phyloP scores from a whole-genome alignment of 2,329 filamentous ascomycete genomes.

The Ploettnerulaceae sp. region DNA sequence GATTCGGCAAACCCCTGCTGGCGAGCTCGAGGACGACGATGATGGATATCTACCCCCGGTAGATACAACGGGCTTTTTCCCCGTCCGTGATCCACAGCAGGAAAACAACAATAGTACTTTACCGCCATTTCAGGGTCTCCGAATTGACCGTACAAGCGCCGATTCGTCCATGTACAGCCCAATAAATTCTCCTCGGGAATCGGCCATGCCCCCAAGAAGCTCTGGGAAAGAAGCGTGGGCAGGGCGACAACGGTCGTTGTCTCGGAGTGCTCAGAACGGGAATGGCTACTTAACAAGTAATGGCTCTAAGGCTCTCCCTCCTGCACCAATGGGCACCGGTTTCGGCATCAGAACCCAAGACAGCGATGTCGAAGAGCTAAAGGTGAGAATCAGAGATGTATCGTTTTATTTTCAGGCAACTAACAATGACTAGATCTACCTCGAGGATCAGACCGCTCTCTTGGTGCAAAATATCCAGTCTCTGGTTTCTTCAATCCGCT shows the following conservation, averaged over 20 bases:
- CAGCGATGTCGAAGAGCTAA: slow-evolving; percentile 54
- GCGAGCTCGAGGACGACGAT: slow-evolving; percentile 74
- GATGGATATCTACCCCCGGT: slow-evolving; percentile 63
- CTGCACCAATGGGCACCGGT: slow-evolving; percentile 34
- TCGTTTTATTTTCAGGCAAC: neutral
- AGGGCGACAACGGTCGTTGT: slow-evolving; percentile 24
- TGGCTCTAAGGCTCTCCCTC: slow-evolving; percentile 23
- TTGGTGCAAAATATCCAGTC: slow-evolving; percentile 77
- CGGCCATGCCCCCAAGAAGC: slow-evolving; percentile 36
- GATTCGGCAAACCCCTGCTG: slow-evolving; percentile 68
- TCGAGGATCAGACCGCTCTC: slow-evolving; percentile 76
- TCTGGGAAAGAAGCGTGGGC: slow-evolving; percentile 30
- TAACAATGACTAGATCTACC: slow-evolving; percentile 55
- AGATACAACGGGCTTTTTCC: slow-evolving; percentile 66
- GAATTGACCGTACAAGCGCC: slow-evolving; percentile 53
- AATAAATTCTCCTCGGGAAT: slow-evolving; percentile 62
- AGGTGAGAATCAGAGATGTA: slow-evolving; percentile 39
- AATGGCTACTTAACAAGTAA: slow-evolving; percentile 30
- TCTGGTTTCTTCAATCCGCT: slow-evolving; percentile 69
- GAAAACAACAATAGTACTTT: slow-evolving; percentile 25
- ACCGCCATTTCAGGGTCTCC: slow-evolving; percentile 54
- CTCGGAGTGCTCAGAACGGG: slow-evolving; percentile 26
- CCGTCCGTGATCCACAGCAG: slow-evolving; percentile 40
- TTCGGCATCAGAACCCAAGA: slow-evolving; percentile 40
- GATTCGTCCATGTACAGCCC: slow-evolving; percentile 74